phyloP scores from a whole-genome alignment of 371 early-diverging fungal genomes.

The Mucor mucedo region DNA sequence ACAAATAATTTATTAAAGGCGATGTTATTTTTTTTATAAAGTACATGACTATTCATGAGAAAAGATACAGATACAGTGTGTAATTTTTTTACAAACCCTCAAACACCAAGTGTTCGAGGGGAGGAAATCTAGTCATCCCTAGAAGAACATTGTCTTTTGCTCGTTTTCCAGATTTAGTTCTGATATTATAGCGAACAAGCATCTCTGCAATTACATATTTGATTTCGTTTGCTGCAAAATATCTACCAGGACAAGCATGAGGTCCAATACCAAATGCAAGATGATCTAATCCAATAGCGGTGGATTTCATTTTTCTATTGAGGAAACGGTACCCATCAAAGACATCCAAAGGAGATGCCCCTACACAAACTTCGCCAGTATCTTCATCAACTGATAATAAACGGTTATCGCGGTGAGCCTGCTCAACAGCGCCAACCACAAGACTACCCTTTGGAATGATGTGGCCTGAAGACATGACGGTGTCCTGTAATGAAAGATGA shows the following conservation, averaged over 20 bases:
- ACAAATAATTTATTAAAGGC: neutral
- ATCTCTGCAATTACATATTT: constrained; percentile 42
- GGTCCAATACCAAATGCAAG: constrained; percentile 42
- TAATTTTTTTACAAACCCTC: constrained; percentile 6
- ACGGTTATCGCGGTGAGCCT: constrained; percentile 24
- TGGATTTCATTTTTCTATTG: constrained; percentile 26
- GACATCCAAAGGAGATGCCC: constrained; percentile 14
- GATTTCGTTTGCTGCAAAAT: constrained; percentile 55
- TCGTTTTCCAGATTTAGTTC: constrained; percentile 33
- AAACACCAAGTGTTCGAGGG: constrained; percentile 30
- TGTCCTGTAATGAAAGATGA: constrained; percentile 41
- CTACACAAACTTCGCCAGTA: neutral
- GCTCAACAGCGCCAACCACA: constrained; percentile 30
- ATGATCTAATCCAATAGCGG: constrained; percentile 26
- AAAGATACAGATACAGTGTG: no score
- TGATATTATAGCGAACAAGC: constrained; percentile 29
- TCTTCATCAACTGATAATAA: constrained; percentile 15
- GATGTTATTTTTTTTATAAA: neutral
- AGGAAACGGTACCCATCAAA: constrained; percentile 41
- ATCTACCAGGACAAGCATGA: constrained; percentile 59
- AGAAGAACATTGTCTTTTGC: constrained; percentile 30
- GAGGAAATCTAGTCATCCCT: constrained; percentile 42
- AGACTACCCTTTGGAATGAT: constrained; percentile 46
- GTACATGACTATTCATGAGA: neutral
- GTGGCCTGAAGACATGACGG: constrained; percentile 47